Evolutionary conservation across 2,329 filamentous ascomycete species (phyloP).

Genomic region (Basipetospora chlamydospora): DNA sequence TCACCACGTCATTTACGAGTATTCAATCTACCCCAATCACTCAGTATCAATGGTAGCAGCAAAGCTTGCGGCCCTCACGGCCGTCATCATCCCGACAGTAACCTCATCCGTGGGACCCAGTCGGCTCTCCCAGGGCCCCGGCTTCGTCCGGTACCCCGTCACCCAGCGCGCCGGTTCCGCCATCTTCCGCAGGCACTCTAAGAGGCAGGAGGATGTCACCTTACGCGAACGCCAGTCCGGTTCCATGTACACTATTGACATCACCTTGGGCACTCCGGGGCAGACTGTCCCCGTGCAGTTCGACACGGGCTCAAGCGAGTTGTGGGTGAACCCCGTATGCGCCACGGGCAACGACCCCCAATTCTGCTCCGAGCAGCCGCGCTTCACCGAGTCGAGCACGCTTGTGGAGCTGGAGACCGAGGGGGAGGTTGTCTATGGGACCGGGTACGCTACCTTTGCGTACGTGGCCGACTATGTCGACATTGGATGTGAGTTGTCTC

Average conservation of each 20-base stretch:
- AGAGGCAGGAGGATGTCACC: neutral
- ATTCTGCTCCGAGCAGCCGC: slow-evolving; percentile 12
- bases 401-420: slow-evolving; percentile 6
- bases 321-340: slow-evolving; percentile 27
- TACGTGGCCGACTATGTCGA: slow-evolving; percentile 17
- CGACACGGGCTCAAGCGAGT: slow-evolving; percentile 25
- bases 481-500: slow-evolving; percentile 17
- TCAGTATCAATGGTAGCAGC: too few species aligned
- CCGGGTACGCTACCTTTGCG: slow-evolving; percentile 13
- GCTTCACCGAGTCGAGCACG: slow-evolving; percentile 11
- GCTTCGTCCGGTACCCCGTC: neutral
- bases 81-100: too few species aligned
- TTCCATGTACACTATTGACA: slow-evolving; percentile 23
- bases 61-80: too few species aligned
- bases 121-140: neutral
- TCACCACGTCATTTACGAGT: too few species aligned
- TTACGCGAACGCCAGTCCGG: neutral
- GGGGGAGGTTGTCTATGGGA: slow-evolving; percentile 15
- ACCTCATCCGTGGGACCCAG: too few species aligned
- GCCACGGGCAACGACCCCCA: slow-evolving; percentile 5
- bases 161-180: neutral
- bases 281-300: slow-evolving; percentile 23
- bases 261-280: slow-evolving; percentile 21
- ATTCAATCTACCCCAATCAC: too few species aligned
- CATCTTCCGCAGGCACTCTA: neutral